Evolutionary conservation across 805 yeast genomes (phyloP).

Genomic region (Cyberlindnera xylosilytica): DNA sequence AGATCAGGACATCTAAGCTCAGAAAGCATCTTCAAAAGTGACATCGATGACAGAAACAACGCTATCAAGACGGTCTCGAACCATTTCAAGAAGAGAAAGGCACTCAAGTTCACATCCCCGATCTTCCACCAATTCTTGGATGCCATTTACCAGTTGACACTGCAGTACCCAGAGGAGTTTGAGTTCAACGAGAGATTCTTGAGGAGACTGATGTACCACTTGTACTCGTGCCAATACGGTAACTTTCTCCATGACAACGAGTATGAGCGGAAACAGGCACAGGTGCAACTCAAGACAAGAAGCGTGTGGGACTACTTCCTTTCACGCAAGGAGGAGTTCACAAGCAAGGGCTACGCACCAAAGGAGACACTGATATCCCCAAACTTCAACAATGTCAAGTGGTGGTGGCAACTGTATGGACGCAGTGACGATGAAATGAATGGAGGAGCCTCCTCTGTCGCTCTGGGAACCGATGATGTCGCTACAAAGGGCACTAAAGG

Average conservation of each 20-base stretch:
- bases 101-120: slow-evolving; percentile 72
- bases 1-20: slow-evolving; percentile 67
- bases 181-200: slow-evolving; percentile 89
- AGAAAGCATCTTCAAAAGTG: slow-evolving; percentile 36
- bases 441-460: slow-evolving; percentile 14
- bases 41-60: slow-evolving; percentile 44
- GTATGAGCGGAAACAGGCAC: slow-evolving; percentile 43
- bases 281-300: slow-evolving; percentile 52
- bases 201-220: slow-evolving; percentile 79
- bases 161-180: slow-evolving; percentile 69
- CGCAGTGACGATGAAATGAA: slow-evolving; percentile 69
- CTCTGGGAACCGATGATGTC: background rate
- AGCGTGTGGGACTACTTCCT: slow-evolving; percentile 94
- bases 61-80: slow-evolving; percentile 36
- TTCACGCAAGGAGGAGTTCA: slow-evolving; percentile 69
- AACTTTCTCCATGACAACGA: slow-evolving; percentile 80
- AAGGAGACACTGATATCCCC: slow-evolving; percentile 47
- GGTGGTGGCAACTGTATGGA: slow-evolving; percentile 91
- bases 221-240: slow-evolving; percentile 93
- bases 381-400: slow-evolving; percentile 57
- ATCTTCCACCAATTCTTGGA: slow-evolving; percentile 93
- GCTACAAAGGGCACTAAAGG: background rate
- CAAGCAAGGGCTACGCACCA: slow-evolving; percentile 42
- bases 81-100: slow-evolving; percentile 46
- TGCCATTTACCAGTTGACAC: slow-evolving; percentile 73